phyloP scores from a whole-genome alignment of 352 stramenopile genomes.

The Phytophthora sp. region DNA sequence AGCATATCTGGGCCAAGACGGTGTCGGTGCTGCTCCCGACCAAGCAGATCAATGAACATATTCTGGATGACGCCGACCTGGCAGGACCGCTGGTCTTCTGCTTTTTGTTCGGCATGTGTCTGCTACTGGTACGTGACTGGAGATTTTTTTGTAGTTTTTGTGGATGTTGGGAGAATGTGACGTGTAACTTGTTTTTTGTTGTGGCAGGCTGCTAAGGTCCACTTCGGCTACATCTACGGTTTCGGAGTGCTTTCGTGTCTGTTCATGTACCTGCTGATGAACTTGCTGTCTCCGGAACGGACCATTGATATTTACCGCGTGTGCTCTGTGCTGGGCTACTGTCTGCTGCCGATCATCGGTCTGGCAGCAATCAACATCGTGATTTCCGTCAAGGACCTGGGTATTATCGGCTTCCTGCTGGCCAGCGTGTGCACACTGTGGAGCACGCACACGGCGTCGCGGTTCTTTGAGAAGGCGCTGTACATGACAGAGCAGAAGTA shows the following conservation, averaged over 20 bases:
- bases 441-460: slow-evolving; percentile 94
- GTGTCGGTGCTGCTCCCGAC: slow-evolving; percentile 95
- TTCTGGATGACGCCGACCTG: slow-evolving; percentile 94
- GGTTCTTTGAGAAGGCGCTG: slow-evolving; percentile 96
- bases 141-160: slow-evolving; percentile 2
- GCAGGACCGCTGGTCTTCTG: slow-evolving; percentile 95
- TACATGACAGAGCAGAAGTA: slow-evolving; percentile 97
- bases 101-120: slow-evolving; percentile 94
- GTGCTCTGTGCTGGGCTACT: slow-evolving; percentile 97
- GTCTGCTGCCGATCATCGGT: slow-evolving; percentile 95
- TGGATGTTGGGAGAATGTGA: background rate
- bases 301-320: slow-evolving; percentile 94
- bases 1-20: slow-evolving; percentile 97
- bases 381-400: slow-evolving; percentile 84
- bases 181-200: slow-evolving; percentile 1
- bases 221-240: slow-evolving; percentile 99
- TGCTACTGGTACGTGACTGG: slow-evolving; percentile 83
- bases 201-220: slow-evolving; percentile 88
- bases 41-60: slow-evolving; percentile 88
- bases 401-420: slow-evolving; percentile 83
- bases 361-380: slow-evolving; percentile 95
- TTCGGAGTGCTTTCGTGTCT: slow-evolving; percentile 98
- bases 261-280: slow-evolving; percentile 96
- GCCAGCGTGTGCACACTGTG: slow-evolving; percentile 91
- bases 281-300: slow-evolving; percentile 90